These are phyloP conservation scores for Lizonia empirigonia DNA, from an alignment of 2,329 filamentous ascomycete genomes.

Conservation along the genomic window DNA sequence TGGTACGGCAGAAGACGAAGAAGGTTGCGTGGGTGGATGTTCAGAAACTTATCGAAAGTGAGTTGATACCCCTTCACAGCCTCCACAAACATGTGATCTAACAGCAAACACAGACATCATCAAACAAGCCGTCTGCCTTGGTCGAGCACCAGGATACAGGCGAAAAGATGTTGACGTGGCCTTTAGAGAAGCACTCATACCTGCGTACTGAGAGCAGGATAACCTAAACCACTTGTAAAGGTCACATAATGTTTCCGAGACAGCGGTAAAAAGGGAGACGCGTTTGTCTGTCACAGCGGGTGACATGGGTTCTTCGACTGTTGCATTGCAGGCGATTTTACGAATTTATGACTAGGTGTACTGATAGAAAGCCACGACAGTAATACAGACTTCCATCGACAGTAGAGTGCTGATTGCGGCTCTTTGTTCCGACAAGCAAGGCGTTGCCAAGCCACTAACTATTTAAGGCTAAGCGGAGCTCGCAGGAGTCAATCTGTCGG, in stretches of 20 bases:
- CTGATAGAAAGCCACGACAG: background rate
- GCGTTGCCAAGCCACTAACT: constrained; percentile 13
- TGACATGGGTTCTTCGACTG: background rate
- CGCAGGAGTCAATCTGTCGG: constrained; percentile 12
- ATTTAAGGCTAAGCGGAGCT: background rate
- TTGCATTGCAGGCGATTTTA: background rate
- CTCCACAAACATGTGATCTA: constrained; percentile 20
- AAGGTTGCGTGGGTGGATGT: constrained; percentile 52
- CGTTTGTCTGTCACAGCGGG: too few relatives aligned
- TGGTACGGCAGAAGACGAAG: constrained; percentile 37
- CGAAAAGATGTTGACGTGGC: constrained; percentile 52
- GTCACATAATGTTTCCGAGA: too few relatives aligned
- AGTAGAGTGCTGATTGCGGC: background rate
- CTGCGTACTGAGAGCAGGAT: constrained; percentile 20
- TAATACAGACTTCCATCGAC: background rate
- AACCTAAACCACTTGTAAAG: background rate
- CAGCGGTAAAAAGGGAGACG: too few relatives aligned
- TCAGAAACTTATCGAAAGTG: constrained; percentile 51
- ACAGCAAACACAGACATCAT: constrained; percentile 42
- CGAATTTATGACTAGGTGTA: background rate
- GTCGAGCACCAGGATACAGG: constrained; percentile 53
- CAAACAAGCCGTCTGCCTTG: constrained; percentile 50
- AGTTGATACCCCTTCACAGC: constrained; percentile 23
- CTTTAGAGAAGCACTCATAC: constrained; percentile 44
- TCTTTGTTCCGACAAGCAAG: background rate